These are phyloP conservation scores for Plectranthus barbatus DNA, from an alignment of 257 asterid genomes.

Conservation along the genomic window DNA sequence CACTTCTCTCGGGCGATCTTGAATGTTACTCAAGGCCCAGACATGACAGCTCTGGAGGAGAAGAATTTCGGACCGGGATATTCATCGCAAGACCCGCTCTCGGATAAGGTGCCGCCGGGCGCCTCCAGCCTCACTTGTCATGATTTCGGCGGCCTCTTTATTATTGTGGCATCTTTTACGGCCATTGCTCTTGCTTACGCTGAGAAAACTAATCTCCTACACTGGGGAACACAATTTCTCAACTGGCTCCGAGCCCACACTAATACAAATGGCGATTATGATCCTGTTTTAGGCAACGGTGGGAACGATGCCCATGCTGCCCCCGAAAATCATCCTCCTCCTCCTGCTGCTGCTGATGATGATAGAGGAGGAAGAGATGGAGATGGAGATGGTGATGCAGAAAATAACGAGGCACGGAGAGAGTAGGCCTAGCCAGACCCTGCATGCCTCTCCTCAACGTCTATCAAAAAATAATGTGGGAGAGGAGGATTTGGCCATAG, in stretches of 20 bases:
- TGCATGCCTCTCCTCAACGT: too few species aligned
- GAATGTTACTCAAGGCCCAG: constrained; percentile 29
- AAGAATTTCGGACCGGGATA: constrained; percentile 35
- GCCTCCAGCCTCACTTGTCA: constrained; percentile 22
- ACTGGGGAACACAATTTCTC: background rate
- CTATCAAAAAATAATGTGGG: too few species aligned
- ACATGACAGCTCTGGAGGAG: constrained; percentile 22
- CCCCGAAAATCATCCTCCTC: too few species aligned
- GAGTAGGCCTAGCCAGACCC: too few species aligned
- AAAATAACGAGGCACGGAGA: too few species aligned
- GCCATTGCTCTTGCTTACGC: constrained; percentile 28
- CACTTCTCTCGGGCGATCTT: constrained; percentile 44
- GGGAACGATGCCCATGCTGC: background rate
- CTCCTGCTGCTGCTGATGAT: too few species aligned
- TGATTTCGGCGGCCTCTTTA: constrained; percentile 46
- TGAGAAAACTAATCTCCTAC: background rate
- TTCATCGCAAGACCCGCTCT: constrained; percentile 24
- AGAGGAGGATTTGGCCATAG: too few species aligned
- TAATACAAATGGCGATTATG: background rate
- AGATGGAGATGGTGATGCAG: background rate
- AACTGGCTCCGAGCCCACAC: background rate
- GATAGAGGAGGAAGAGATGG: too few species aligned
- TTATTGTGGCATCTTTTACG: constrained; percentile 21
- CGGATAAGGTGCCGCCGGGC: constrained; percentile 15
- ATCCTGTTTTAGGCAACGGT: background rate